Conservation (phyloP, 2,329 filamentous ascomycete genomes). For the Ciborinia camelliae region DNA sequence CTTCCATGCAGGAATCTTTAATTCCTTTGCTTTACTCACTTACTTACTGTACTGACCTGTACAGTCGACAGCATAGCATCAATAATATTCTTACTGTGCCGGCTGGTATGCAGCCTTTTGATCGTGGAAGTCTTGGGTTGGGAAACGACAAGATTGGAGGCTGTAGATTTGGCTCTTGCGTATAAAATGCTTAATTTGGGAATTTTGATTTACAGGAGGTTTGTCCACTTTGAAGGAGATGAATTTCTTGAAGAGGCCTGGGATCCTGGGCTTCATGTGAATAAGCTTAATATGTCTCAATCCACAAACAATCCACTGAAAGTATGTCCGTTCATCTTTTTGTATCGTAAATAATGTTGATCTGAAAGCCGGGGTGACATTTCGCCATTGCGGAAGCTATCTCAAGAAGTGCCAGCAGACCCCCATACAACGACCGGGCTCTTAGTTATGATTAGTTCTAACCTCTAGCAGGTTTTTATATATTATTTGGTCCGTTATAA, state of each 20-base stretch:
- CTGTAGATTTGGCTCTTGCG: neutral
- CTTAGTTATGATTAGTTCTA: constrained; percentile 1
- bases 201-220: neutral
- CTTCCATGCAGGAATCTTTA: constrained; percentile 30
- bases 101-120: too few species aligned
- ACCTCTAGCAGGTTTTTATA: neutral
- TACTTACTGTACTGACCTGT: too few species aligned
- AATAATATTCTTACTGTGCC: neutral
- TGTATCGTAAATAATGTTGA: constrained; percentile 15
- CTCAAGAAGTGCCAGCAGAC: constrained; percentile 16
- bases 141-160: neutral
- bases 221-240: neutral
- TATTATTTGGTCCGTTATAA: neutral
- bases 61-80: neutral
- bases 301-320: constrained; percentile 8
- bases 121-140: neutral
- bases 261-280: constrained; percentile 12
- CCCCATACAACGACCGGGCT: constrained; percentile 7
- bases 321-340: neutral
- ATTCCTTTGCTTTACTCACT: constrained; percentile 7
- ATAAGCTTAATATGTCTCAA: constrained; percentile 17
- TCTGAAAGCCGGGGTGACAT: constrained; percentile 16
- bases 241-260: neutral
- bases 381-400: constrained; percentile 21
- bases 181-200: constrained; percentile 7